These are phyloP conservation scores for Cercophora scortea DNA, from an alignment of 495 filamentous ascomycete genomes.

Conservation along the genomic window DNA sequence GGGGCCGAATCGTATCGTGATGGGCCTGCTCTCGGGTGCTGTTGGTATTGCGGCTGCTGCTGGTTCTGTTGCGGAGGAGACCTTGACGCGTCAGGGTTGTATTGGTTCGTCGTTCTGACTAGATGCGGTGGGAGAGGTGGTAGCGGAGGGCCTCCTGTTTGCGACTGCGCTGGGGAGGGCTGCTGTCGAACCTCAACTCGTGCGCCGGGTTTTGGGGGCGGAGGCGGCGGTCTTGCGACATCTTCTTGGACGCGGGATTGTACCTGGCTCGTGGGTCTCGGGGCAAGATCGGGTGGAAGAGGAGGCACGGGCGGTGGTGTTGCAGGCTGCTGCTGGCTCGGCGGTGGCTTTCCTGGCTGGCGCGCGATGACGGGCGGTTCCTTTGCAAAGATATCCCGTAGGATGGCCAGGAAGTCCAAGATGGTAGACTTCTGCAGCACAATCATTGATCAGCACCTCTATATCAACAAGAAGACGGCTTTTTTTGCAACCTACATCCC, in stretches of 20 bases:
- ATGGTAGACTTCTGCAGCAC: constrained; percentile 67
- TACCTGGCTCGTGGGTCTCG: constrained; percentile 8
- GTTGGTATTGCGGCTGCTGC: constrained; percentile 1
- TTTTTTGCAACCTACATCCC: constrained; percentile 65
- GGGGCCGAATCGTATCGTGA: constrained; percentile 38
- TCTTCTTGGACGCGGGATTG: constrained; percentile 7
- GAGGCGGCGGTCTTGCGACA: constrained; percentile 27
- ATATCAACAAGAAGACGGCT: not conserved
- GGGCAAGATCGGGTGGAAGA: constrained; percentile 25
- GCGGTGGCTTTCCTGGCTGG: constrained; percentile 47
- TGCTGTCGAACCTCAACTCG: constrained; percentile 19
- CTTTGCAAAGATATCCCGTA: constrained; percentile 85
- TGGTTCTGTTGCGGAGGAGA: constrained; percentile 2
- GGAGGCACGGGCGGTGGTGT: constrained; percentile 36
- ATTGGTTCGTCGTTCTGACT: constrained; percentile 20
- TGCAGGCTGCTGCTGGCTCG: constrained; percentile 17
- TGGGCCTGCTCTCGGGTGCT: constrained; percentile 17
- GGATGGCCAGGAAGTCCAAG: constrained; percentile 69
- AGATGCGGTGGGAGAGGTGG: constrained; percentile 28
- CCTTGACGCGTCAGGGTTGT: constrained; percentile 8
- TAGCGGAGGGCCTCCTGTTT: constrained; percentile 18
- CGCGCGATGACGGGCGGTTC: constrained; percentile 84
- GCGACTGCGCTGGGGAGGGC: constrained; percentile 1
- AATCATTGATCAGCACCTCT: constrained; percentile 9
- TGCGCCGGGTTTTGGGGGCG: constrained; percentile 35